Percentiles rank a stretch among this genome's conserved stretches.
phyloP scores from a whole-genome alignment of 2,329 filamentous ascomycete species.

The Didymella pinodella region DNA sequence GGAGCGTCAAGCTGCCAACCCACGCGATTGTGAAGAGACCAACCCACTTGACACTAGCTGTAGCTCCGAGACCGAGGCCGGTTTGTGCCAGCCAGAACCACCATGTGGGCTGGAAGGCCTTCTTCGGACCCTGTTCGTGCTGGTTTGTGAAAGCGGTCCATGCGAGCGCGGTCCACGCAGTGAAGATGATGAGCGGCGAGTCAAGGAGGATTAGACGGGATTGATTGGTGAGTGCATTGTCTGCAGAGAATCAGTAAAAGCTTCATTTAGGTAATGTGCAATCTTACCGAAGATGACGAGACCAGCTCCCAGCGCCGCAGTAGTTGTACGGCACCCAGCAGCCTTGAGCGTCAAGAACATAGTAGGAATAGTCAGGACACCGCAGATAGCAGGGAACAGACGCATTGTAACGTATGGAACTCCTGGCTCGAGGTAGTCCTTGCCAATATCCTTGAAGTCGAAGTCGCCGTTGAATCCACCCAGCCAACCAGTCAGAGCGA shows the following conservation, averaged over 20 bases:
- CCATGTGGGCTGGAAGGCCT: conserved; percentile 89
- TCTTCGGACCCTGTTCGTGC: conserved; percentile 87
- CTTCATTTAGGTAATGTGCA: not conserved
- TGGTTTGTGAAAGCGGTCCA: conserved; percentile 97
- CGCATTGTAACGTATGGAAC: conserved; percentile 99
- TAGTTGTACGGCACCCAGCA: conserved; percentile 84
- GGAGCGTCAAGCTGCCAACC: conserved; percentile 87
- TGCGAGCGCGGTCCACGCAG: conserved; percentile 86
- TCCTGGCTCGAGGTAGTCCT: conserved; percentile 93
- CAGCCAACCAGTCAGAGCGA: conserved; percentile 92
- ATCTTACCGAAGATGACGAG: conserved; percentile 86
- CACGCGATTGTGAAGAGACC: conserved; percentile 98
- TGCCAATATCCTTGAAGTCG: conserved; percentile 99
- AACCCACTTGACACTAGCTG: conserved; percentile 98
- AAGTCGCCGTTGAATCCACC: conserved; percentile 95
- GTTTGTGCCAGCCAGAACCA: conserved; percentile 97
- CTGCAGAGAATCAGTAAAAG: conserved; percentile 57
- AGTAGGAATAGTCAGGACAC: conserved; percentile 84
- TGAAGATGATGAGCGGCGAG: conserved; percentile 91
- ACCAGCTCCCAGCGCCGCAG: conserved; percentile 81
- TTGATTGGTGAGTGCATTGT: conserved; percentile 95
- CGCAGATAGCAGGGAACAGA: conserved; percentile 86
- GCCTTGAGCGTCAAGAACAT: conserved; percentile 97
- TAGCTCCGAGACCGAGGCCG: conserved; percentile 86
- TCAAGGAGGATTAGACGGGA: conserved; percentile 95